Evolutionary conservation across 805 yeast genomes (phyloP).

Genomic region (Saccharomyces paradoxus): DNA sequence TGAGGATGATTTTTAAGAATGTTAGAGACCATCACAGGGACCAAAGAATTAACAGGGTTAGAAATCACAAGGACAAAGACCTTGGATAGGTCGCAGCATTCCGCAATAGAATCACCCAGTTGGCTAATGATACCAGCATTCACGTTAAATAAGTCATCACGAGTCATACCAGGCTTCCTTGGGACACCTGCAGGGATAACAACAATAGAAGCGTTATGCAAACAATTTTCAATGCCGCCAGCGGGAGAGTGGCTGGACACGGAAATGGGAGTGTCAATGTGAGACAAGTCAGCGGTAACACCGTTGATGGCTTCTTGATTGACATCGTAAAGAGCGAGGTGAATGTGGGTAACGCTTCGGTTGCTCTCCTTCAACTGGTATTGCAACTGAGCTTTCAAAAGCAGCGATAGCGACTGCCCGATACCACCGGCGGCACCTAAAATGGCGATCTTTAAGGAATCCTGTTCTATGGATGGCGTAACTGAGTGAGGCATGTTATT

Average conservation of each 20-base stretch:
- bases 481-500: slow-evolving; percentile 20
- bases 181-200: slow-evolving; percentile 80
- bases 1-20: slow-evolving; percentile 42
- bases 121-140: slow-evolving; percentile 74
- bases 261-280: slow-evolving; percentile 61
- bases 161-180: slow-evolving; percentile 91
- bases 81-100: slow-evolving; percentile 46
- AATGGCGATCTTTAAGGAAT: slow-evolving; percentile 58
- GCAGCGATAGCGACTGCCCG: slow-evolving; percentile 83
- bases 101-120: slow-evolving; percentile 68
- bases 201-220: slow-evolving; percentile 18
- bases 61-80: slow-evolving; percentile 79
- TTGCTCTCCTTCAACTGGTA: slow-evolving; percentile 34
- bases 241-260: slow-evolving; percentile 54
- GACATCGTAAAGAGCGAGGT: slow-evolving; percentile 72
- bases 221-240: slow-evolving; percentile 28
- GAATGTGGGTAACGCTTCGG: slow-evolving; percentile 33
- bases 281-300: slow-evolving; percentile 81
- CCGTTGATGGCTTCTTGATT: slow-evolving; percentile 58
- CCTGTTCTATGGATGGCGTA: slow-evolving; percentile 1
- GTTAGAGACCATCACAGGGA: slow-evolving; percentile 79
- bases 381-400: slow-evolving; percentile 48
- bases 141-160: slow-evolving; percentile 80
- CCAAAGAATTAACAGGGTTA: slow-evolving; percentile 90
- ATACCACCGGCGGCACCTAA: slow-evolving; percentile 93